Base-by-base conservation (phyloP, 805 yeast species). In the Yamadazyma philogaea region DNA sequence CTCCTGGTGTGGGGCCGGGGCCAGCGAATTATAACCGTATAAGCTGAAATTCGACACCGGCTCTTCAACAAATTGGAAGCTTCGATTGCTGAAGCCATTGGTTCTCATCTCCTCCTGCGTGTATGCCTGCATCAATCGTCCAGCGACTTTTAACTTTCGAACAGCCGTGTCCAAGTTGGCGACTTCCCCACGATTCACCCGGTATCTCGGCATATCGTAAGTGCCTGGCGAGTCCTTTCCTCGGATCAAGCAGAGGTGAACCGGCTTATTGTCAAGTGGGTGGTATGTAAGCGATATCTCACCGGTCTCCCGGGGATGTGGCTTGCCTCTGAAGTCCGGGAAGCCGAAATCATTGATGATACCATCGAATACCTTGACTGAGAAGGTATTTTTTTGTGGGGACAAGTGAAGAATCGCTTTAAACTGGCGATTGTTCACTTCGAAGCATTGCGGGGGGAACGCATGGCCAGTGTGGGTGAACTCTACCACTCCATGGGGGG, bases 31-130 rank as follows among this genome's bases (percentile, higher is more conserved):
- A 47, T 60, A 60, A 1, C 74, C 74, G 43, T 64, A 69, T 1
- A 68, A 30, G 2, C 52, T 45, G 42, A 64, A 69, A 21, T 55
- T 34, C 12, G 46, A 19, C 6, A 43, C 49, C 3, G 72, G 59
- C 47, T 72, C 76, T 53, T 90, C 95, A 2, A 72, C 81, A 49
- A 88, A 84, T 47, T 79, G 78, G 62, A 88, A 88, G 3, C 85
- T 72, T 46, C 97, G 68, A 49, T 81, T 77, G 8, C 96, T 95
- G 56, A 87, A 77, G 0, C 93, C 90, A 35, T 78, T 75, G 30
- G 82, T 67, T 40, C 79, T 61, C 95, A 91, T 87, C 57, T 89
- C 96, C 52, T 90, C 97, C 52, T 80, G 81, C 0, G 97, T 90
- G 60, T 77, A 89, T 0, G 96, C 95, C 54, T 87, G 91, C 95